Conservation (phyloP, 1,284 basidiomycete species). For the Fomitopsis betulina region DNA sequence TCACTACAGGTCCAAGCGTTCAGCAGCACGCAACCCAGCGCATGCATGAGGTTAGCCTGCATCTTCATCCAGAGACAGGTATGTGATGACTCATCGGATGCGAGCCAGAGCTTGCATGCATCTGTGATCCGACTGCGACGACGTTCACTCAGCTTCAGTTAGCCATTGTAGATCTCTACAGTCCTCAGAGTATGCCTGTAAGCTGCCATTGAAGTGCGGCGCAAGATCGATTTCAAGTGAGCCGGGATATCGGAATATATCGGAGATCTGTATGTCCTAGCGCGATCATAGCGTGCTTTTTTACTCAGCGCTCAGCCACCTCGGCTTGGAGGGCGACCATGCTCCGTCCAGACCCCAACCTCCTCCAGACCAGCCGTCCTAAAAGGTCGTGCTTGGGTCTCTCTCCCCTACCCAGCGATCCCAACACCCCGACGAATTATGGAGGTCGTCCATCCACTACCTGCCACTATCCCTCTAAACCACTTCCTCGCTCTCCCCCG, state of each 20-base stretch:
- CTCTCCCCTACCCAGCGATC: background rate
- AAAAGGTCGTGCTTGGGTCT: background rate
- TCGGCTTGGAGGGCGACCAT: background rate
- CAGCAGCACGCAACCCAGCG: background rate
- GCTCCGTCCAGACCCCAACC: conserved; percentile 1
- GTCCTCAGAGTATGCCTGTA: too few relatives aligned
- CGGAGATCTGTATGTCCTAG: background rate
- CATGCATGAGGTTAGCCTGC: background rate
- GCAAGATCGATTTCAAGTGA: too few relatives aligned
- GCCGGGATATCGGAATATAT: too few relatives aligned
- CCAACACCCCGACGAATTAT: conserved; percentile 1
- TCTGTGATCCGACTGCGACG: background rate
- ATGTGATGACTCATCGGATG: too few relatives aligned
- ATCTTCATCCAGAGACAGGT: background rate
- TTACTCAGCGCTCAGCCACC: background rate
- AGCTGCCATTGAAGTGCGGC: too few relatives aligned
- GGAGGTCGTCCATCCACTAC: background rate
- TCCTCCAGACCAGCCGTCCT: background rate
- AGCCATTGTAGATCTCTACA: too few relatives aligned
- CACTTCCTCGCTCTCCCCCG: conserved; percentile 70
- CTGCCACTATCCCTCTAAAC: conserved; percentile 29
- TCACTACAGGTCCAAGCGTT: background rate
- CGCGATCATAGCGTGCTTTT: too few relatives aligned
- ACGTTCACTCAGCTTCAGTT: too few relatives aligned
- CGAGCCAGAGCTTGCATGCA: background rate